Conservation (phyloP, 345 rosid genomes). For the Tarenaya hassleriana region DNA sequence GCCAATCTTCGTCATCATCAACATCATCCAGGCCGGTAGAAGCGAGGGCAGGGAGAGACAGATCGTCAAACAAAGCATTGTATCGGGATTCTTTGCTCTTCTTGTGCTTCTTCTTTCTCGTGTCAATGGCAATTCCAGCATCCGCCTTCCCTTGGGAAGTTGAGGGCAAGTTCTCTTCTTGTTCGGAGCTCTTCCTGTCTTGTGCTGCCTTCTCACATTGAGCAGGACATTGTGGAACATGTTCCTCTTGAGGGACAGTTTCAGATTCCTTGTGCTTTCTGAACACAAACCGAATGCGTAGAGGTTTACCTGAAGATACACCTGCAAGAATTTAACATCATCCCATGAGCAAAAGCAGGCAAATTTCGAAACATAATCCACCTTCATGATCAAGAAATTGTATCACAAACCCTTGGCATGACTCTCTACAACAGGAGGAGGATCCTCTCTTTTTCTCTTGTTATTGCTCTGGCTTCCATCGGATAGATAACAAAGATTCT, state of each 20-base stretch:
- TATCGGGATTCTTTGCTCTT: slow-evolving; percentile 21
- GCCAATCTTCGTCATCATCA: slow-evolving; percentile 51
- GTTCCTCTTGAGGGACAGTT: slow-evolving; percentile 1
- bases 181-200: background rate
- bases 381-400: background rate
- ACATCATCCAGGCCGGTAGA: background rate
- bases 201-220: background rate
- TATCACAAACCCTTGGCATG: slow-evolving; percentile 30
- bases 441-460: slow-evolving; percentile 26
- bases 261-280: slow-evolving; percentile 22
- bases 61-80: slow-evolving; percentile 37
- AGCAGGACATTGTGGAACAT: background rate
- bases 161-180: slow-evolving; percentile 1
- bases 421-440: slow-evolving; percentile 20
- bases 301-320: slow-evolving; percentile 33
- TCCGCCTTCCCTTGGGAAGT: background rate
- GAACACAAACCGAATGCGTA: slow-evolving; percentile 42
- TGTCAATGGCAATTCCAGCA: background rate
- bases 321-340: background rate
- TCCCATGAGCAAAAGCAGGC: background rate
- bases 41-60: slow-evolving; percentile 31
- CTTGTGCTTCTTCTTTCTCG: slow-evolving; percentile 5
- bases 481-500: slow-evolving; percentile 29
- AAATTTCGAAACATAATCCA: background rate
- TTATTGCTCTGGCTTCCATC: slow-evolving; percentile 43